Conservation (phyloP, 345 rosid genomes). For the Salix brachista region DNA sequence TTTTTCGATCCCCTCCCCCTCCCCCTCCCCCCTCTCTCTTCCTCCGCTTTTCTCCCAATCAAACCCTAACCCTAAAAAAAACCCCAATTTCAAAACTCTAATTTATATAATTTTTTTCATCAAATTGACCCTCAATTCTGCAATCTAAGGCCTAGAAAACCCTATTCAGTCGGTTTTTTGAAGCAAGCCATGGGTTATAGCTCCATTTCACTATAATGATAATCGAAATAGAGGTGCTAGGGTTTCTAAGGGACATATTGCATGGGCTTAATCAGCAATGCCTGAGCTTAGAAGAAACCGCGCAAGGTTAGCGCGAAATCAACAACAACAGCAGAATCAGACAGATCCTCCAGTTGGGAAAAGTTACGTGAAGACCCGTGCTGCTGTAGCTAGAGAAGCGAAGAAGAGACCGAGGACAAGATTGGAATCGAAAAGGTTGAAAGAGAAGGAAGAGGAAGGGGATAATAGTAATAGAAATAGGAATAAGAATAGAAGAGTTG, state of each 20-base stretch:
- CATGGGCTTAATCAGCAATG: constrained; percentile 24
- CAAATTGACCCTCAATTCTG: background rate
- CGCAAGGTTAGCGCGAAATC: constrained; percentile 54
- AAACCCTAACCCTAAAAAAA: constrained; percentile 1
- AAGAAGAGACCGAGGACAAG: constrained; percentile 47
- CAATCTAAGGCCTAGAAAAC: background rate
- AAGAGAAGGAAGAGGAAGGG: constrained; percentile 35
- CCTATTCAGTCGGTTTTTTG: background rate
- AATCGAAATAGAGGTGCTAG: background rate
- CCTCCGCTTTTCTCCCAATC: background rate
- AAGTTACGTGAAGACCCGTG: constrained; percentile 38
- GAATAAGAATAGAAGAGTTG: background rate
- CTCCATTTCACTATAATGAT: constrained; percentile 18
- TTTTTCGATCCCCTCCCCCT: background rate
- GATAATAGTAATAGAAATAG: constrained; percentile 7
- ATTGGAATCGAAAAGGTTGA: constrained; percentile 42
- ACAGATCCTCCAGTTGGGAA: background rate
- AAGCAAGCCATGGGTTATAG: background rate
- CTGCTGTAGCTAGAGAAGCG: constrained; percentile 27
- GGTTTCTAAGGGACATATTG: constrained; percentile 7
- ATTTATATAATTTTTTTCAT: background rate
- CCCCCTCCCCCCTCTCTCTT: background rate
- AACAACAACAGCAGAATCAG: constrained; percentile 18
- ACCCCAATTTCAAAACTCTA: background rate
- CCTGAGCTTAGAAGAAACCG: constrained; percentile 42